A percentile compares a stretch with the other conserved stretches of the same genome.
These are phyloP conservation scores for Vinca major DNA, from an alignment of 305 asterid genomes.

Conservation along the genomic window DNA sequence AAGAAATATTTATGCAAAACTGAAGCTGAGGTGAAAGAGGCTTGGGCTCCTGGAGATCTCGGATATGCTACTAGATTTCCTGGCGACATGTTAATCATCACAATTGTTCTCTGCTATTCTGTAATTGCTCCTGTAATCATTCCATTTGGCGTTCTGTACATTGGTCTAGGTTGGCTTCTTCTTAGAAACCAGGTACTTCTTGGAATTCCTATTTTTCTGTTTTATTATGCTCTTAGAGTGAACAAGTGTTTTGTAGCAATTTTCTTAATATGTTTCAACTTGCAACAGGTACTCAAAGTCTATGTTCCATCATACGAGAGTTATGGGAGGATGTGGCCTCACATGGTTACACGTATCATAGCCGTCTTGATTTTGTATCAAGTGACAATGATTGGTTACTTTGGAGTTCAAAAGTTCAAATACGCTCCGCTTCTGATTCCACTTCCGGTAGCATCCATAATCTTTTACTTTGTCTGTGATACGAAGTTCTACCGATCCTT, in stretches of 20 bases:
- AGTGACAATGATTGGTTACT: conserved; percentile 70
- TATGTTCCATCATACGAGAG: conserved; percentile 72
- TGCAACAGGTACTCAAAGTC: conserved; percentile 65
- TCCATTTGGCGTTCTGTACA: conserved; percentile 71
- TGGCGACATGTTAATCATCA: conserved; percentile 58
- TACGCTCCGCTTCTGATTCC: conserved; percentile 45
- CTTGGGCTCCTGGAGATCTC: conserved; percentile 88
- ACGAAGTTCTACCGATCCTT: conserved; percentile 59
- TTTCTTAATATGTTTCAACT: background rate
- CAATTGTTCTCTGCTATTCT: conserved; percentile 70
- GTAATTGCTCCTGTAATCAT: conserved; percentile 74
- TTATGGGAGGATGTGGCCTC: conserved; percentile 90
- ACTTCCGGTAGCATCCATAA: conserved; percentile 42
- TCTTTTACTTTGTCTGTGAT: conserved; percentile 38
- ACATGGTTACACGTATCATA: conserved; percentile 51
- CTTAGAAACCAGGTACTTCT: conserved; percentile 70
- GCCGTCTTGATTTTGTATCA: conserved; percentile 62
- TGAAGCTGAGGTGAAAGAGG: conserved; percentile 65
- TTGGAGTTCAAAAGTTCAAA: conserved; percentile 36
- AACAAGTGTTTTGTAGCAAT: background rate
- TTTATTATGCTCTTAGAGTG: background rate
- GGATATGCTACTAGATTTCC: conserved; percentile 72
- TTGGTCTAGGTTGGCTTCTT: conserved; percentile 85
- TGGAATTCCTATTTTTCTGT: background rate
- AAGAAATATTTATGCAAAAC: conserved; percentile 73